A percentile compares a stretch with the other conserved stretches of the same genome.
Evolutionary conservation across 1,284 basidiomycete genomes (phyloP).

Genomic region (Athelia psychrophila): DNA sequence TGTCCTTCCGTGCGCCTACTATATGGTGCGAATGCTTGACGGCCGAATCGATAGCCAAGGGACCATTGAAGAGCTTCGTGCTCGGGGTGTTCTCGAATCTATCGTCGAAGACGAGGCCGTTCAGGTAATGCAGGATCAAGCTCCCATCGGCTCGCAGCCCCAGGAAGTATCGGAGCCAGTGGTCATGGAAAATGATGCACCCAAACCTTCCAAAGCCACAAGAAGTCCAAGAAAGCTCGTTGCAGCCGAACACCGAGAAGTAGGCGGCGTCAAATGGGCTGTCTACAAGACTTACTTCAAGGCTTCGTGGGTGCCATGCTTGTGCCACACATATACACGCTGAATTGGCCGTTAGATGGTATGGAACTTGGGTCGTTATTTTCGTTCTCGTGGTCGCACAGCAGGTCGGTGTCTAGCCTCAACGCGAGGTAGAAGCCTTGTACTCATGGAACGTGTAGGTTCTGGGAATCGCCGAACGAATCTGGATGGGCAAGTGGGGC

Average conservation of each 20-base stretch:
- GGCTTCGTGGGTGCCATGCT: constrained; percentile 38
- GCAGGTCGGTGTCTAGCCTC: constrained; percentile 18
- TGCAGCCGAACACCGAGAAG: constrained; percentile 55
- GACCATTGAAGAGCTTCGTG: constrained; percentile 45
- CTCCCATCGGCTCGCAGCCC: constrained; percentile 15
- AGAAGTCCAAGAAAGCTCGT: constrained; percentile 51
- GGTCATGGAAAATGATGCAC: constrained; percentile 23
- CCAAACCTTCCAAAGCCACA: constrained; percentile 18
- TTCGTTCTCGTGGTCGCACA: constrained; percentile 31
- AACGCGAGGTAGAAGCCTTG: too few species aligned
- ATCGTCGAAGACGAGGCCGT: constrained; percentile 35
- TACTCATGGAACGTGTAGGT: constrained; percentile 6
- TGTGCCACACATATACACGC: neutral
- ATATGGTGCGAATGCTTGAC: constrained; percentile 59
- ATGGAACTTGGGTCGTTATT: constrained; percentile 47
- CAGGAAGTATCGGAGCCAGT: constrained; percentile 23
- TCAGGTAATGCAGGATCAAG: constrained; percentile 14
- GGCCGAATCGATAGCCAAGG: constrained; percentile 60
- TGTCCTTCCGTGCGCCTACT: constrained; percentile 53
- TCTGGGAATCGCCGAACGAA: constrained; percentile 43
- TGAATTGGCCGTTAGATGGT: constrained; percentile 33
- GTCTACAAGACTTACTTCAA: constrained; percentile 65
- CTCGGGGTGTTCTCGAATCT: constrained; percentile 42
- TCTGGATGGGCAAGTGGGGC: constrained; percentile 42
- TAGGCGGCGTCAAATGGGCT: constrained; percentile 60